phyloP scores from a whole-genome alignment of 2,329 filamentous ascomycete genomes.

The Xenoacremonium recifei region DNA sequence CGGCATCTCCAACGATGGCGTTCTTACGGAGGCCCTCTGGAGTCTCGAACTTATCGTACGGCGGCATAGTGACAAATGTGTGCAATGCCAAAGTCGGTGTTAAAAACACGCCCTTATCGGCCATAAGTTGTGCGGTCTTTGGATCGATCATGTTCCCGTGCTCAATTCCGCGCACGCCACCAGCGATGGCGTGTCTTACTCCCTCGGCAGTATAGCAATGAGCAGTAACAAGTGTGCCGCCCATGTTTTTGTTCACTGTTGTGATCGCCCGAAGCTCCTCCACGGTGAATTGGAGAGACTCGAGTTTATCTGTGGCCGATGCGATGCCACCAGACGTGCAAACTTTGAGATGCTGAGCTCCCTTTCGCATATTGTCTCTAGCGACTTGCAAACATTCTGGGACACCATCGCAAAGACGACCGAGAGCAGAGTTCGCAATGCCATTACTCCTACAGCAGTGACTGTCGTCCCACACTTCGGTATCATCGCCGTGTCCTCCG shows the following conservation, averaged over 20 bases:
- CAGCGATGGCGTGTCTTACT: conserved; percentile 53
- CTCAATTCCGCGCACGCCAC: conserved; percentile 54
- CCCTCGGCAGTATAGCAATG: conserved; percentile 56
- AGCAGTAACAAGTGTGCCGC: conserved; percentile 50
- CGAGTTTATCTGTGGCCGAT: conserved; percentile 52
- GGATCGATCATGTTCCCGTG: conserved; percentile 43
- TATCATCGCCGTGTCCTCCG: conserved; percentile 53
- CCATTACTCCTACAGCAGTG: conserved; percentile 43
- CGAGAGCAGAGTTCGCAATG: neutral
- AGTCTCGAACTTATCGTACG: conserved; percentile 43
- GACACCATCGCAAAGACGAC: conserved; percentile 45
- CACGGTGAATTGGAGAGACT: conserved; percentile 54
- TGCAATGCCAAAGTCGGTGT: conserved; percentile 56
- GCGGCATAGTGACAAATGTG: conserved; percentile 43
- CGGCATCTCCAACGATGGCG: conserved; percentile 43
- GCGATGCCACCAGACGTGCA: conserved; percentile 59
- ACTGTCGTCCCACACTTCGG: conserved; percentile 38
- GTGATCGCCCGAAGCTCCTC: conserved; percentile 56
- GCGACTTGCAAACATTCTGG: conserved; percentile 51
- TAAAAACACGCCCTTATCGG: conserved; percentile 44
- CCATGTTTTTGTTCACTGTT: conserved; percentile 46
- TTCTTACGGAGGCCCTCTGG: conserved; percentile 49
- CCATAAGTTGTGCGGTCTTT: conserved; percentile 49
- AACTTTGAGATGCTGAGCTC: conserved; percentile 62
- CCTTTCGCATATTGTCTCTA: conserved; percentile 54